Evolutionary conservation across 176 grass and related monocot species (phyloP).

Genomic region (Canna indica): DNA sequence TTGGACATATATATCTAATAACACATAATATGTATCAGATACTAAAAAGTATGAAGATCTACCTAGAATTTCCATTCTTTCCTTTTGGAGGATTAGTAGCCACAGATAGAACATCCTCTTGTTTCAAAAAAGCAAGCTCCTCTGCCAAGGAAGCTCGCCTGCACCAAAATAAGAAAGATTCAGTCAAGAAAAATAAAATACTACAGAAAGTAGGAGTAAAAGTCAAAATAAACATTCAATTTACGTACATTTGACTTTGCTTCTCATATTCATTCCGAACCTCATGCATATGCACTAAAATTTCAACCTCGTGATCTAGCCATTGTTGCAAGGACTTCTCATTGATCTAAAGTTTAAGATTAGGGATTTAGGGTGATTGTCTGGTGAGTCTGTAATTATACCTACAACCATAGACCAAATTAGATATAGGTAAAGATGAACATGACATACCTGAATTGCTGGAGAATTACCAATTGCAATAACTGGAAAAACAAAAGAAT

Average conservation of each 20-base stretch:
- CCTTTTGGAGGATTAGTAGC: constrained; percentile 51
- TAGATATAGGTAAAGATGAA: too few species aligned
- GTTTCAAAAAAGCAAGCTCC: constrained; percentile 83
- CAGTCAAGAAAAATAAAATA: constrained; percentile 22
- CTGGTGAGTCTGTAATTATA: too few species aligned
- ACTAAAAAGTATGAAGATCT: constrained; percentile 1
- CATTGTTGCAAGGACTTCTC: constrained; percentile 87
- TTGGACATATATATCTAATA: too few species aligned
- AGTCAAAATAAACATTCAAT: too few species aligned
- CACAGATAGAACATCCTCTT: constrained; percentile 46
- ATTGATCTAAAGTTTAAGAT: constrained; percentile 65
- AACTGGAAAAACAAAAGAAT: constrained; percentile 33
- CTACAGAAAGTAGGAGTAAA: constrained; percentile 14
- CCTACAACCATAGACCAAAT: constrained; percentile 19
- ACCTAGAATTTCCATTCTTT: constrained; percentile 84
- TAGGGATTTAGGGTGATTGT: too few species aligned
- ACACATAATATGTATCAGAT: background rate
- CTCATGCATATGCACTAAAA: constrained; percentile 95
- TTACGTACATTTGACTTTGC: constrained; percentile 93
- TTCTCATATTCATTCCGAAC: constrained; percentile 96
- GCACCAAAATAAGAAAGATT: too few species aligned
- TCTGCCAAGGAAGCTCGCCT: constrained; percentile 87
- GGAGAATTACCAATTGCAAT: constrained; percentile 56
- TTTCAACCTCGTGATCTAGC: constrained; percentile 98
- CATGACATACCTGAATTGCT: constrained; percentile 71